Evolutionary conservation across 345 rosid species (phyloP).

Genomic region (Microcos paniculata): DNA sequence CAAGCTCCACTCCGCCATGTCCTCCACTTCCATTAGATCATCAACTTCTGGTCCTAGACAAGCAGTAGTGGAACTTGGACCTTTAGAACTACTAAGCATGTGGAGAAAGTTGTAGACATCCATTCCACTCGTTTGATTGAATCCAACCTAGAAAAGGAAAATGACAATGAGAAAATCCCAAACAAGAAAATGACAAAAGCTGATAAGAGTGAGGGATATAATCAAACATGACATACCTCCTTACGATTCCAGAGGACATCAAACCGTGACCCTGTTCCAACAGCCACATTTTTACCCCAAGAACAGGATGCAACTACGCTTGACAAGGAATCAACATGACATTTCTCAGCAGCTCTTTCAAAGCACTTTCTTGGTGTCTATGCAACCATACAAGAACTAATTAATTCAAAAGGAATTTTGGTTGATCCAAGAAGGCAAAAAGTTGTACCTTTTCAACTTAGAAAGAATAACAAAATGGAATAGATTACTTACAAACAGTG

Average conservation of each 20-base stretch:
- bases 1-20: slow-evolving; percentile 54
- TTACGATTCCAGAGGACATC: slow-evolving; percentile 71
- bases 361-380: slow-evolving; percentile 88
- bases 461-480: slow-evolving; percentile 5
- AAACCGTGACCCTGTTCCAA: slow-evolving; percentile 91
- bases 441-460: slow-evolving; percentile 2
- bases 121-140: slow-evolving; percentile 36
- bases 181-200: slow-evolving; percentile 13
- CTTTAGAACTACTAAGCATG: slow-evolving; percentile 51
- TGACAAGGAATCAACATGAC: slow-evolving; percentile 67
- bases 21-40: slow-evolving; percentile 47
- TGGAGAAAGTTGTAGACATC: slow-evolving; percentile 77
- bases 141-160: slow-evolving; percentile 47
- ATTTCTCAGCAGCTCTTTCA: slow-evolving; percentile 90
- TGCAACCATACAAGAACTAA: slow-evolving; percentile 15
- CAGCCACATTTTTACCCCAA: slow-evolving; percentile 90
- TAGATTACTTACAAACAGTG: slow-evolving; percentile 62
- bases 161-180: not conserved
- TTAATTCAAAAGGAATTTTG: not conserved
- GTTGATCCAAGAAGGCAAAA: slow-evolving; percentile 13
- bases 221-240: slow-evolving; percentile 35
- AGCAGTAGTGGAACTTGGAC: slow-evolving; percentile 39
- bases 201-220: not conserved
- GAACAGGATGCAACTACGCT: slow-evolving; percentile 91
- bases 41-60: slow-evolving; percentile 83